Conservation (phyloP, 495 filamentous ascomycete species). For the Achaetomiella virescens region DNA sequence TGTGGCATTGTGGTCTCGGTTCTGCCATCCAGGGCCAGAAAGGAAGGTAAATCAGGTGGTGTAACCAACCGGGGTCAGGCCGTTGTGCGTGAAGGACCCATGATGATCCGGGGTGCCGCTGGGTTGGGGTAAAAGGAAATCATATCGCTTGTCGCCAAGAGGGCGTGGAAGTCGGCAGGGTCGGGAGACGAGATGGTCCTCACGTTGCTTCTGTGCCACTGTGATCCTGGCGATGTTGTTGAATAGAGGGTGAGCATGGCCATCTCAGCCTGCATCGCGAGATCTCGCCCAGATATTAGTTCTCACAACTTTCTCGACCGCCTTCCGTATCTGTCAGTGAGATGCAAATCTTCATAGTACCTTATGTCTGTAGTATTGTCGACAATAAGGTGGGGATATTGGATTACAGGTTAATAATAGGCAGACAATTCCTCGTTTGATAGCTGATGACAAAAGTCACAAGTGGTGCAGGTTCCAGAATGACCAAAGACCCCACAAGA, state of each 20-base stretch:
- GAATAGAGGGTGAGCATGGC: not conserved
- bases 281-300: not conserved
- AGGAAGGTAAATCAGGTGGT: not conserved
- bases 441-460: not conserved
- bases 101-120: not conserved
- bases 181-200: no score
- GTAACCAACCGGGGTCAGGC: conserved; percentile 1
- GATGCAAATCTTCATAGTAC: no score
- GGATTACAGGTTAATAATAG: not conserved
- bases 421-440: not conserved
- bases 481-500: no score
- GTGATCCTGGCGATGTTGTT: no score
- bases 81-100: not conserved
- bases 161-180: no score
- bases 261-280: not conserved
- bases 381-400: no score
- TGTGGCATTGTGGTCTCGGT: no score
- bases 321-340: not conserved
- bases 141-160: no score
- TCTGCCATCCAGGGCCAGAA: not conserved
- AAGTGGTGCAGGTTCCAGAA: not conserved
- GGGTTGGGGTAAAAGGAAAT: no score
- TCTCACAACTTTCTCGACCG: not conserved
- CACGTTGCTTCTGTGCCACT: no score
- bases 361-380: no score